Base-by-base conservation (phyloP, 805 yeast genomes). In the Nakazawaea sp. region DNA sequence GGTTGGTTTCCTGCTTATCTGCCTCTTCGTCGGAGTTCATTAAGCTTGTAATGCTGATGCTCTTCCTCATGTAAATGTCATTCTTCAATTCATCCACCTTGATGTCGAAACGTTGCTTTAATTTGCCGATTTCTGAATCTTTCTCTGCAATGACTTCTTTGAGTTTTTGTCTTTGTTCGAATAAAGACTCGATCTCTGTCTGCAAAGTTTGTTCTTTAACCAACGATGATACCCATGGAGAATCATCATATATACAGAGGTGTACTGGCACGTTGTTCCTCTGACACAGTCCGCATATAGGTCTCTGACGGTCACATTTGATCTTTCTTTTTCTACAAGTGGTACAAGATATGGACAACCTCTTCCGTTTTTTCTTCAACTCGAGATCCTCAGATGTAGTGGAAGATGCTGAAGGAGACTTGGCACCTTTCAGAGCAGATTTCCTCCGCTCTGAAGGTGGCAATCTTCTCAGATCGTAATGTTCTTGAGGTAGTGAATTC, bases 311-410 rank as follows among this genome's bases (percentile, higher is more conserved):
- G 36, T 64, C 68, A 50, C 71, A 66, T 43, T 62, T 65, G 31
- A 60, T 50, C 46, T 65, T 66, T 32, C 58, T 52, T 42, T 54
- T 59, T 15, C 70, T 45, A 41, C 71, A 66, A 9, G 56, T 51
- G 23, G 53, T 58, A 43, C 71, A 66, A 1, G 70, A 68, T 0
- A 64, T 64, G 18, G 75, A 75, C 5, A 70, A 57, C 38, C 77
- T 59, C 33, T 60, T 59, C 33, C 77, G 55, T 7, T 62, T 60
- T 48, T 64, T 68, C 40, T 58, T 65, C 13, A 54, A 46, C 32
- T 42, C 48, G 5, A 41, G 25, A 11, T 41, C 45, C n/a, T 35
- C 38, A n/a, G 30, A 24, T 9, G 32, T 13, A 13, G 21, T 27
- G 11, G 38, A 21, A 1, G 38, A 19, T 12, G 21, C 23, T 15